Evolutionary conservation across 1,284 basidiomycete genomes (phyloP).

Genomic region (Cutaneotrichosporon cyanovorans): DNA sequence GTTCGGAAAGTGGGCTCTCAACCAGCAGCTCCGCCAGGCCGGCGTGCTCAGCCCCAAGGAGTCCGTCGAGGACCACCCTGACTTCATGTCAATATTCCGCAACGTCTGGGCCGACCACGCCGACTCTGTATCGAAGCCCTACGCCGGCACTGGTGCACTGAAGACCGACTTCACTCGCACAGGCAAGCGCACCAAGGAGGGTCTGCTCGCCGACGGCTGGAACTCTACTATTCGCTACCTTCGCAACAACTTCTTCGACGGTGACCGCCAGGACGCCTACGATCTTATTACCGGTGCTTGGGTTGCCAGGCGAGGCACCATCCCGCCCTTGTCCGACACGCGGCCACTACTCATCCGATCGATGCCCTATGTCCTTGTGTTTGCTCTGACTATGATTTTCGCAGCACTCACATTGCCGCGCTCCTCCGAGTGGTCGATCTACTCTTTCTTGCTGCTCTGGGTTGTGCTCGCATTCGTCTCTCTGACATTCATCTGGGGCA

Average conservation of each 20-base stretch:
- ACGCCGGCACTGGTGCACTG: slow-evolving; percentile 89
- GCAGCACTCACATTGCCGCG: slow-evolving; percentile 75
- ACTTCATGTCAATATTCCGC: slow-evolving; percentile 74
- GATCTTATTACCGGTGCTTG: slow-evolving; percentile 91
- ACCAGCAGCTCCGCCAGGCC: slow-evolving; percentile 64
- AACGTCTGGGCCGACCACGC: slow-evolving; percentile 99
- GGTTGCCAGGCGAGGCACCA: slow-evolving; percentile 63
- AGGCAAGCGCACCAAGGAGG: slow-evolving; percentile 75
- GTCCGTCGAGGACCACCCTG: slow-evolving; percentile 66
- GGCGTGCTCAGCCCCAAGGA: slow-evolving; percentile 65
- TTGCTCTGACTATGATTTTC: slow-evolving; percentile 78
- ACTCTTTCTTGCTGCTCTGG: slow-evolving; percentile 70
- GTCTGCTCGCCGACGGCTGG: slow-evolving; percentile 74
- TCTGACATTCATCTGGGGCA: slow-evolving; percentile 62
- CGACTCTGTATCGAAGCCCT: slow-evolving; percentile 81
- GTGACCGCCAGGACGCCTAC: slow-evolving; percentile 84
- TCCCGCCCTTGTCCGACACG: slow-evolving; percentile 66
- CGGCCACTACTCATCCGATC: slow-evolving; percentile 73
- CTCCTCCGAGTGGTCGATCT: slow-evolving; percentile 51
- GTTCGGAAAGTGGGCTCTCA: slow-evolving; percentile 74
- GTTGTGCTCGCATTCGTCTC: slow-evolving; percentile 57
- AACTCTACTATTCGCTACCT: slow-evolving; percentile 83
- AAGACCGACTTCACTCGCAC: slow-evolving; percentile 97
- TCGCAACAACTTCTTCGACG: slow-evolving; percentile 97
- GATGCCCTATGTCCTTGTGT: slow-evolving; percentile 76